phyloP scores from a whole-genome alignment of 2,329 filamentous ascomycete genomes.

The Nectriaceae sp. region DNA sequence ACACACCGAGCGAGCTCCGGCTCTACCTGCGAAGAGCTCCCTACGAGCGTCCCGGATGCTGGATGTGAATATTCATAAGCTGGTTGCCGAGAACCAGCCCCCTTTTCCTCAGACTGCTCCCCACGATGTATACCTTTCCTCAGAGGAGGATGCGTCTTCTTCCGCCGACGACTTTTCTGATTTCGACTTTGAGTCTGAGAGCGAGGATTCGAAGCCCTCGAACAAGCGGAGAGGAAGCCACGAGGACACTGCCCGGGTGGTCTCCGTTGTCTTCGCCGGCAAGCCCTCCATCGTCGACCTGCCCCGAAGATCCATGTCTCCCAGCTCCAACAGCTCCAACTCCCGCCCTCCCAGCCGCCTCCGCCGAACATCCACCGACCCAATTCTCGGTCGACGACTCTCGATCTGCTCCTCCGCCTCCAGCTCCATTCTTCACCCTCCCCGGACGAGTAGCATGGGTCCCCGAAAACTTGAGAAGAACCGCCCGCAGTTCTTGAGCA shows the following conservation, averaged over 20 bases:
- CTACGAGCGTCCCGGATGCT: constrained; percentile 48
- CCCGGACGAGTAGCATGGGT: constrained; percentile 47
- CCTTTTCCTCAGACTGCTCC: constrained; percentile 45
- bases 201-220: constrained; percentile 32
- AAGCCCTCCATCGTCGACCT: constrained; percentile 61
- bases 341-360: constrained; percentile 24
- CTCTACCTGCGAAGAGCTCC: constrained; percentile 52
- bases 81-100: constrained; percentile 31
- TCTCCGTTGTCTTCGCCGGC: constrained; percentile 61
- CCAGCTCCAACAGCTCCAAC: constrained; percentile 30
- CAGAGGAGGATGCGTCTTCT: constrained; percentile 66
- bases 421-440: constrained; percentile 34
- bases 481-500: constrained; percentile 51
- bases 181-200: constrained; percentile 51
- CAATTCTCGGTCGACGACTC: constrained; percentile 31
- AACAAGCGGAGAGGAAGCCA: constrained; percentile 42
- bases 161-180: constrained; percentile 62
- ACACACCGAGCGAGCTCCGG: constrained; percentile 37
- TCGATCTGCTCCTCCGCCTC: constrained; percentile 21
- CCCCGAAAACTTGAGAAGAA: constrained; percentile 35
- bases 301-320: constrained; percentile 46
- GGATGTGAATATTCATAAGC: constrained; percentile 34
- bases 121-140: constrained; percentile 64
- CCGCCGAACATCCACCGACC: constrained; percentile 34
- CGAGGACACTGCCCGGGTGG: constrained; percentile 58